Conservation (phyloP, 164 flowering plant genomes). For the Vitis rotundifolia region DNA sequence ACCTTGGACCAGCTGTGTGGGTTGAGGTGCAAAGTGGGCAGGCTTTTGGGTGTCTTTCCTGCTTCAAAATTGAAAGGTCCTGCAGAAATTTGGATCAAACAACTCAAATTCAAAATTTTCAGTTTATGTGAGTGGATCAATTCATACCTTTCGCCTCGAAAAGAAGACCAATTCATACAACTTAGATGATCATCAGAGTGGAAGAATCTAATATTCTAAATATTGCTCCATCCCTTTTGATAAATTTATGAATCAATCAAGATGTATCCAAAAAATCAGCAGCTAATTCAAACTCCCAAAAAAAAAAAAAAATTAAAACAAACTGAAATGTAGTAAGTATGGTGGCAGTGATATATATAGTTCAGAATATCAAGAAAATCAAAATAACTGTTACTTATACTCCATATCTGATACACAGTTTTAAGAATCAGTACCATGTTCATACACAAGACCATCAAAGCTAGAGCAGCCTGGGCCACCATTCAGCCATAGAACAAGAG, state of each 20-base stretch:
- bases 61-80: constrained; percentile 41
- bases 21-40: constrained; percentile 36
- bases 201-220: too few relatives aligned
- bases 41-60: constrained; percentile 18
- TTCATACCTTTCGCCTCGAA: too few relatives aligned
- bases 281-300: not conserved
- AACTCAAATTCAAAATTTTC: too few relatives aligned
- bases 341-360: too few relatives aligned
- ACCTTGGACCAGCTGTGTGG: constrained; percentile 51
- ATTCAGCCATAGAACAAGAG: constrained; percentile 44
- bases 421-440: constrained; percentile 27
- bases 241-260: not conserved
- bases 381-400: too few relatives aligned
- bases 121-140: too few relatives aligned
- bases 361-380: too few relatives aligned
- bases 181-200: not conserved
- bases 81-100: constrained; percentile 3
- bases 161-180: not conserved
- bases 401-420: too few relatives aligned
- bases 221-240: not conserved
- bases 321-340: not conserved
- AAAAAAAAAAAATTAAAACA: not conserved
- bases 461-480: constrained; percentile 53
- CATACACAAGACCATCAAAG: constrained; percentile 43
- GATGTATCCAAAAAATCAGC: too few relatives aligned